These are phyloP conservation scores for Termitomyces heimii DNA, from an alignment of 768 basidiomycete species.

Conservation along the genomic window DNA sequence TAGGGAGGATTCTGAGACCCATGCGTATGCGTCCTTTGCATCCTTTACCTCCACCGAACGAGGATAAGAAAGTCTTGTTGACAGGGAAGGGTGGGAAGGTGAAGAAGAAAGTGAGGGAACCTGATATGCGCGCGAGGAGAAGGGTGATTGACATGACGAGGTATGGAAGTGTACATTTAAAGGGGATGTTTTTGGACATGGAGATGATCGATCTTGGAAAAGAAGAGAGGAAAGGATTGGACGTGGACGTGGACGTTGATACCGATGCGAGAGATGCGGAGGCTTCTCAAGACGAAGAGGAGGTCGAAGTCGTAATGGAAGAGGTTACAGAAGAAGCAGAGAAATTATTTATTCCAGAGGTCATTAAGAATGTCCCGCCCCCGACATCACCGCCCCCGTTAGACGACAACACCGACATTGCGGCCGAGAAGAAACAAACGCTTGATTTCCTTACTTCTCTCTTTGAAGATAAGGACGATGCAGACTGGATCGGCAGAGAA, in stretches of 20 bases:
- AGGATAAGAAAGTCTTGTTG: conserved; percentile 15
- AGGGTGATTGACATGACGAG: conserved; percentile 67
- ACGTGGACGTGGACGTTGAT: conserved; percentile 15
- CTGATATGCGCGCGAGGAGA: conserved; percentile 51
- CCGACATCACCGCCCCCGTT: background rate
- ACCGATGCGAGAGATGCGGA: background rate
- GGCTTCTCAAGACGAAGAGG: conserved; percentile 5
- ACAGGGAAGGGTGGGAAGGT: conserved; percentile 18
- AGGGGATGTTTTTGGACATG: conserved; percentile 59
- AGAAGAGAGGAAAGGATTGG: conserved; percentile 7
- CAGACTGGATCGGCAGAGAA: conserved; percentile 59
- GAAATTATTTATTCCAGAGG: background rate
- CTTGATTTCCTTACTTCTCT: conserved; percentile 46
- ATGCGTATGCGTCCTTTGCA: conserved; percentile 65
- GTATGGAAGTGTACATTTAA: conserved; percentile 67
- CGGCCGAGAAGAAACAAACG: conserved; percentile 36
- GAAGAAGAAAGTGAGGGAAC: conserved; percentile 41
- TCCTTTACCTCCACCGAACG: conserved; percentile 40
- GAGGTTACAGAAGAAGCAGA: conserved; percentile 9
- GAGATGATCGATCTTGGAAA: conserved; percentile 20
- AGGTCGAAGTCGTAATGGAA: conserved; percentile 6
- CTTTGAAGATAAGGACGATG: conserved; percentile 40
- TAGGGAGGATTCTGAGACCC: conserved; percentile 60
- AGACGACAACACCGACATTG: conserved; percentile 25
- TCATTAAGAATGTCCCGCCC: background rate